Percentiles rank a stretch among this genome's conserved stretches.
These are phyloP conservation scores for Trichoderma breve DNA, from an alignment of 2,329 filamentous ascomycete genomes.

Conservation along the genomic window DNA sequence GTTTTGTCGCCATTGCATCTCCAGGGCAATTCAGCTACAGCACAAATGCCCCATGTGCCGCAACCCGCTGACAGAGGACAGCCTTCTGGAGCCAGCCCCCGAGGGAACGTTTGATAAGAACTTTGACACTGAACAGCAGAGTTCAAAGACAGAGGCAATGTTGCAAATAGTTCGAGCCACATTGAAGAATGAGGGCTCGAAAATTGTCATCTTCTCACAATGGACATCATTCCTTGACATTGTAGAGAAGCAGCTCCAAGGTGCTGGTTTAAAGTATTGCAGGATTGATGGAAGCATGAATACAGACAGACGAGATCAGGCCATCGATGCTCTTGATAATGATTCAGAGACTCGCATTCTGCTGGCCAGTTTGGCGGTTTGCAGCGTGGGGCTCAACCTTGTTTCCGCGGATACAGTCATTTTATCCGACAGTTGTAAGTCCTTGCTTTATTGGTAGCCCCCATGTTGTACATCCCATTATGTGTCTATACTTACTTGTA, in stretches of 20 bases:
- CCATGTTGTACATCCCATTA: not conserved
- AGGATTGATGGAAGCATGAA: constrained; percentile 82
- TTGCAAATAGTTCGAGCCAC: constrained; percentile 72
- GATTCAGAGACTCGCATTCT: constrained; percentile 70
- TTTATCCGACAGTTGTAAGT: constrained; percentile 69
- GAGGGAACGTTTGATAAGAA: constrained; percentile 49
- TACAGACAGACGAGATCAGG: constrained; percentile 65
- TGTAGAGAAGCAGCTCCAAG: constrained; percentile 65
- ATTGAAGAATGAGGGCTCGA: constrained; percentile 60
- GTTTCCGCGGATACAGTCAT: constrained; percentile 85
- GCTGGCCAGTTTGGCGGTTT: constrained; percentile 78
- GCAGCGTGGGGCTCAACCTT: constrained; percentile 81
- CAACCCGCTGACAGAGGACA: constrained; percentile 58
- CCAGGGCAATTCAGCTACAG: constrained; percentile 69
- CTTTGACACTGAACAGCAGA: constrained; percentile 63
- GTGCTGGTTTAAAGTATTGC: constrained; percentile 60
- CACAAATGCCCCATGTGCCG: constrained; percentile 85
- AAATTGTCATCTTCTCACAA: constrained; percentile 73
- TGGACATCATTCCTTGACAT: constrained; percentile 75
- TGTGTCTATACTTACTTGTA: not conserved
- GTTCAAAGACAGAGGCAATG: constrained; percentile 79
- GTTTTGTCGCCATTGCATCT: constrained; percentile 74
- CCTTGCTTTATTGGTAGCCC: not conserved
- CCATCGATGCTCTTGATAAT: constrained; percentile 64
- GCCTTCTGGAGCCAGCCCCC: constrained; percentile 63